These are phyloP conservation scores for Beta vulgaris DNA, from an alignment of 148 eudicot genomes.

Conservation along the genomic window DNA sequence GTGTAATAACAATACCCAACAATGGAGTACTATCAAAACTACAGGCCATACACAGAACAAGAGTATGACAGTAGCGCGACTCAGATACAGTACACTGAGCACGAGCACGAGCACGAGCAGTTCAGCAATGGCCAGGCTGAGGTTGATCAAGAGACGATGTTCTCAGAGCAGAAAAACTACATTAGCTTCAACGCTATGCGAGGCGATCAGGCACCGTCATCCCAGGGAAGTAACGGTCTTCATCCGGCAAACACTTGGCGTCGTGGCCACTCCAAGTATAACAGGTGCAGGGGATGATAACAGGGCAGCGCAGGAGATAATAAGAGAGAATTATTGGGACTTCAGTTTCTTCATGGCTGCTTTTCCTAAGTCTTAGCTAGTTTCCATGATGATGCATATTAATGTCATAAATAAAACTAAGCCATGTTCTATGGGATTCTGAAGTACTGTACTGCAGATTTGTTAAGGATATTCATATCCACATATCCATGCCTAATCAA, in stretches of 20 bases:
- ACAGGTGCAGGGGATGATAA: constrained; percentile 24
- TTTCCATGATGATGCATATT: not conserved
- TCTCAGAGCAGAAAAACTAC: constrained; percentile 26
- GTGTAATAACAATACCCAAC: not conserved
- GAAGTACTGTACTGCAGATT: not conserved
- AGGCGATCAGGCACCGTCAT: constrained; percentile 21
- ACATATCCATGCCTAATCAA: not conserved
- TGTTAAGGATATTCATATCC: not conserved
- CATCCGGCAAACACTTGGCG: constrained; percentile 25
- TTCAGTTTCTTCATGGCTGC: constrained; percentile 10
- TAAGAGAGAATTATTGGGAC: not conserved
- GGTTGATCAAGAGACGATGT: constrained; percentile 4
- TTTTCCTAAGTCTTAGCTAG: not conserved
- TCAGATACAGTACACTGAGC: constrained; percentile 10
- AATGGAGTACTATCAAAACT: constrained; percentile 14
- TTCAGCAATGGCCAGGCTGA: constrained; percentile 3
- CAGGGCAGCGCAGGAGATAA: not conserved
- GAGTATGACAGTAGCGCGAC: not conserved
- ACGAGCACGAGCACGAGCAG: not conserved
- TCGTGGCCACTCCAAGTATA: constrained; percentile 20
- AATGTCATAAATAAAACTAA: constrained; percentile 15
- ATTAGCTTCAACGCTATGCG: constrained; percentile 19
- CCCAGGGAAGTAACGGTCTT: constrained; percentile 3
- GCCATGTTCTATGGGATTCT: constrained; percentile 8
- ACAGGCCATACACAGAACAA: constrained; percentile 19